These are phyloP conservation scores for Schizophyllum commune DNA, from an alignment of 1,284 basidiomycete species.

Conservation along the genomic window DNA sequence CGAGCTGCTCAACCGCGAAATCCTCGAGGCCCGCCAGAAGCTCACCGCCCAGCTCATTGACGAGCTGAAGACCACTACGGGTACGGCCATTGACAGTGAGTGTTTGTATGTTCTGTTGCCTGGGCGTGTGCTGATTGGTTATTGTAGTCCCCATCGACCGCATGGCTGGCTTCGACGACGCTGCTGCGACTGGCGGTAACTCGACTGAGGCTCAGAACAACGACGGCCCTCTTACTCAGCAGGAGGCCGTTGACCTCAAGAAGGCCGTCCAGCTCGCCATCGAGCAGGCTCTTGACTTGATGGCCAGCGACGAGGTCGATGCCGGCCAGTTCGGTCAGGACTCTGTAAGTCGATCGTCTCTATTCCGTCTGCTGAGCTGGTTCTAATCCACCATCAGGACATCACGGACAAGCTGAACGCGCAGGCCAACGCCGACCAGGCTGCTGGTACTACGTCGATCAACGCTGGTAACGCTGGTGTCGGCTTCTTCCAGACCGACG, in stretches of 20 bases:
- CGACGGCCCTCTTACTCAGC: conserved; percentile 8
- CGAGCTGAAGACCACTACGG: conserved; percentile 16
- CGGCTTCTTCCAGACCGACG: conserved; percentile 11
- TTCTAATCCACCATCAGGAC: background rate
- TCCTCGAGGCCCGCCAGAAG: conserved; percentile 12
- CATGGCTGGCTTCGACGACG: conserved; percentile 15
- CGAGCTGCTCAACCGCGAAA: background rate
- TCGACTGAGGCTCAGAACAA: conserved; percentile 8
- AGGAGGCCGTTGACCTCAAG: conserved; percentile 16
- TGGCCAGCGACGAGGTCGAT: background rate
- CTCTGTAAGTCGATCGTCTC: background rate
- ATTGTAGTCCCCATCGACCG: conserved; percentile 14
- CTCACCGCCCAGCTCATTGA: conserved; percentile 16
- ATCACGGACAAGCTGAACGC: conserved; percentile 7
- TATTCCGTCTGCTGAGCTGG: background rate
- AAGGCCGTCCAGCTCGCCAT: conserved; percentile 14
- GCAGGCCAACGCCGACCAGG: conserved; percentile 5
- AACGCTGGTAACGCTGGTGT: conserved; percentile 16
- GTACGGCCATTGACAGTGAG: conserved; percentile 15
- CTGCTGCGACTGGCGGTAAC: conserved; percentile 13
- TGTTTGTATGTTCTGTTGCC: background rate
- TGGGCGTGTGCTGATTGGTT: background rate
- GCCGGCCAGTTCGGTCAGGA: conserved; percentile 5
- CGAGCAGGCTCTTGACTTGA: conserved; percentile 11
- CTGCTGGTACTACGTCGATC: conserved; percentile 7